phyloP scores from a whole-genome alignment of 208 protist species.

The Trypanosoma congolense region DNA sequence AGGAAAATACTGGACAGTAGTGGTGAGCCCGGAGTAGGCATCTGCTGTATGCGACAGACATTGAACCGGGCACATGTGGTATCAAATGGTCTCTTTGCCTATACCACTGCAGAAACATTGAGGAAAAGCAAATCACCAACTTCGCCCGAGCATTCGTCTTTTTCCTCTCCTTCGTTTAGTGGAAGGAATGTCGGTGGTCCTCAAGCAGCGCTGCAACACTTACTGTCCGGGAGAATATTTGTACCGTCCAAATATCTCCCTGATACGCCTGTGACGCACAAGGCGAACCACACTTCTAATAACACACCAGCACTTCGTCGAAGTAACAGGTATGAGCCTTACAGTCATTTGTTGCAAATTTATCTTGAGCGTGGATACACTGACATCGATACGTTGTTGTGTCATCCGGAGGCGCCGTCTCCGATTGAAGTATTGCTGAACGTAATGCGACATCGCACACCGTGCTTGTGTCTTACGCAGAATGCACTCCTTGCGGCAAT shows the following conservation, averaged over 20 bases:
- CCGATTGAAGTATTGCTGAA: slow-evolving; percentile 46
- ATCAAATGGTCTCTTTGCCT: background rate
- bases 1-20: background rate
- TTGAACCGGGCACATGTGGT: slow-evolving; percentile 14
- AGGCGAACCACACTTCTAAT: background rate
- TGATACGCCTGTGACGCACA: slow-evolving; percentile 4
- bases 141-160: background rate
- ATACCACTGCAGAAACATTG: slow-evolving; percentile 2
- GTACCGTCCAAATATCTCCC: slow-evolving; percentile 7
- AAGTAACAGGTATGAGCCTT: slow-evolving; percentile 50
- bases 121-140: background rate
- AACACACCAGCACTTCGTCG: slow-evolving; percentile 13
- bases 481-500: slow-evolving; percentile 33
- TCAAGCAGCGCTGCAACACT: slow-evolving; percentile 10
- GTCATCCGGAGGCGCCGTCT: slow-evolving; percentile 57
- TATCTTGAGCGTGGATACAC: slow-evolving; percentile 57
- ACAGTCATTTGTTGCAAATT: slow-evolving; percentile 37
- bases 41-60: slow-evolving; percentile 9
- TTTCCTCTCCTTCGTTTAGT: background rate
- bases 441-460: slow-evolving; percentile 42
- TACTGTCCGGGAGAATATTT: slow-evolving; percentile 4
- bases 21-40: background rate
- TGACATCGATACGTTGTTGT: slow-evolving; percentile 31
- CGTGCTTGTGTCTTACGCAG: slow-evolving; percentile 36
- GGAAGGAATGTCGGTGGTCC: background rate